Evolutionary conservation across 345 rosid species (phyloP), one percentile per base, ranked within the genome.

Genomic region (Balakata baccata): DNA sequence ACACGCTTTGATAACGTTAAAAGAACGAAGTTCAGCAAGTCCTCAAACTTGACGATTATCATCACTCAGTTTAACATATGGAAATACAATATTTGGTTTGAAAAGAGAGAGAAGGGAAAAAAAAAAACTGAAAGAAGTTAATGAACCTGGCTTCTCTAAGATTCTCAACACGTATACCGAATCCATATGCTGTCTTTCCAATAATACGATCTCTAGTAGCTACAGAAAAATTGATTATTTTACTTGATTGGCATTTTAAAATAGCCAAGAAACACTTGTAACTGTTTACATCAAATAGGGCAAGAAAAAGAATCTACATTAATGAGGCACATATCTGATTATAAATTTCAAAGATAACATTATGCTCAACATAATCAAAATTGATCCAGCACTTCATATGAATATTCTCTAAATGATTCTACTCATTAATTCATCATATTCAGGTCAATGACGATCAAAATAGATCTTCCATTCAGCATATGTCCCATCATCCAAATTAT

Each of bases 131-230:
- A 29, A 2, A 29, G 34, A 29, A 16, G 22, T 25, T 25, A 22
- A 69, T 29, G 25, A 76, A 92, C 98, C 97, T 92, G 68, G 97
- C 97, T 82, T 89, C 97, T 78, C 92, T 81, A 65, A 92, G 53
- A 84, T 86, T 88, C 75, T 94, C 98, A 3, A 92, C 84, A 6
- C 89, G 88, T 64, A 94, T 77, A 78, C 98, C 98, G 18, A 90
- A 90, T 39, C 97, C 98, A 76, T 61, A 86, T 47, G 77, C 71
- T 64, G 79, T 78, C 56, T 82, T 73, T 75, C 97, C 84, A 56
- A 80, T 80, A 18, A 68, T 41, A 60, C 84, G 88, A 79, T 92
- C 86, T 73, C 88, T 86, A 6, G 87, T 90, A 71, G 93, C 98
- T 90, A 87, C 85, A 89, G 58, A 54, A 71, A 58, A 79, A 41